Evolutionary conservation across 352 stramenopile species (phyloP).

Genomic region (Globisporangium nagaii): DNA sequence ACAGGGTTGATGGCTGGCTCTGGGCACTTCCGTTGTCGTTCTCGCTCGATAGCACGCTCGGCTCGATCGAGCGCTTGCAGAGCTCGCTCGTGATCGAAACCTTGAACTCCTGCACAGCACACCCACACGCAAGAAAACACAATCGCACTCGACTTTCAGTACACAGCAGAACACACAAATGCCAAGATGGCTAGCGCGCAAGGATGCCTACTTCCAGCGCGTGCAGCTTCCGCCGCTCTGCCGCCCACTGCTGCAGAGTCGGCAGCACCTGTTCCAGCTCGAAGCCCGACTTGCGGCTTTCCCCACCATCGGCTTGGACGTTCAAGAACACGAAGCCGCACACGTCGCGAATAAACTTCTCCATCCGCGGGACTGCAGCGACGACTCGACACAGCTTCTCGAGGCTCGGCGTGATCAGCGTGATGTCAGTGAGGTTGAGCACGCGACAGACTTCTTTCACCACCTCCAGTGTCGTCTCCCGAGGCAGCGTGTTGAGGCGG

Average conservation of each 20-base stretch:
- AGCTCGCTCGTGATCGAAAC: conserved; percentile 46
- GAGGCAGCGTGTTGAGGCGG: conserved; percentile 62
- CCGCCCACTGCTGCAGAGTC: conserved; percentile 65
- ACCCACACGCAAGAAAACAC: too few relatives aligned
- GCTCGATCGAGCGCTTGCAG: conserved; percentile 53
- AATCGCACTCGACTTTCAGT: too few relatives aligned
- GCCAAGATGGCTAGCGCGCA: background rate
- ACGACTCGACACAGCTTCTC: conserved; percentile 82
- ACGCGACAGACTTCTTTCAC: conserved; percentile 82
- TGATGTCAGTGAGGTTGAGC: conserved; percentile 80
- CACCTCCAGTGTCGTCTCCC: conserved; percentile 73
- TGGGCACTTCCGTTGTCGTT: conserved; percentile 6
- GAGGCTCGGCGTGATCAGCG: conserved; percentile 68
- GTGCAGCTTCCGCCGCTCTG: conserved; percentile 47
- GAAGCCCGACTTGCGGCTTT: conserved; percentile 19
- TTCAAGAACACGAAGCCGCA: conserved; percentile 70
- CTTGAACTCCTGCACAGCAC: conserved; percentile 38
- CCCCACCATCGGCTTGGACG: conserved; percentile 17
- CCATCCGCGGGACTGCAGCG: conserved; percentile 70
- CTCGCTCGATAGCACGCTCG: conserved; percentile 19
- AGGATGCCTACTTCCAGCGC: conserved; percentile 37
- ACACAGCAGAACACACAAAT: background rate
- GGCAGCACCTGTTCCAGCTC: conserved; percentile 69
- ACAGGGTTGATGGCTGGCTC: conserved; percentile 31
- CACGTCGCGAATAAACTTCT: conserved; percentile 85